A percentile compares a stretch with the other conserved stretches of the same genome.
Evolutionary conservation across 2,329 filamentous ascomycete genomes (phyloP).

Genomic region (Xylariaceae sp.): DNA sequence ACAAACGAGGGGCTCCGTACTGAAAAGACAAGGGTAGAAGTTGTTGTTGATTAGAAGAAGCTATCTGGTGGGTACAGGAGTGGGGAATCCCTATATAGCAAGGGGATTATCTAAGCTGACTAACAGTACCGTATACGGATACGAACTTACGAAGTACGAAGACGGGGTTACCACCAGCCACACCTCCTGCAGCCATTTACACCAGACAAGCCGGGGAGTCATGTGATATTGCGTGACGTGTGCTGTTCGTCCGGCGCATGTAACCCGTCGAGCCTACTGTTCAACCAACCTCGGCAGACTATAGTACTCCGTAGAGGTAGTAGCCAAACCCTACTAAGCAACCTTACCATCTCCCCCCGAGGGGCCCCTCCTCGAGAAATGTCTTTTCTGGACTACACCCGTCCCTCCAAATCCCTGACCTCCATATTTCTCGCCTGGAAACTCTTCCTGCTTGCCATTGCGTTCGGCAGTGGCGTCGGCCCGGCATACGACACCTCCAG

Average conservation of each 20-base stretch:
- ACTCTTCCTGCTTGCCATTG: constrained; percentile 56
- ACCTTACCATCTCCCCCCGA: neutral
- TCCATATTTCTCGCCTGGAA: constrained; percentile 62
- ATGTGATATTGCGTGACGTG: too few species aligned
- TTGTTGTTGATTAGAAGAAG: too few species aligned
- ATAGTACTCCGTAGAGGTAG: neutral
- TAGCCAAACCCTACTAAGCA: neutral
- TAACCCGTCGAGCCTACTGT: neutral
- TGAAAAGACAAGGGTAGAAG: too few species aligned
- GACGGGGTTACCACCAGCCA: neutral
- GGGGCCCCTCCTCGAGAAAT: constrained; percentile 15
- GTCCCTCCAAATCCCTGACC: constrained; percentile 28
- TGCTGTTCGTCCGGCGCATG: too few species aligned
- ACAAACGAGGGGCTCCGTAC: too few species aligned
- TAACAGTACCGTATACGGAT: too few species aligned
- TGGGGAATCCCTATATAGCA: too few species aligned
- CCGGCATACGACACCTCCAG: constrained; percentile 77
- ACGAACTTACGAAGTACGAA: too few species aligned
- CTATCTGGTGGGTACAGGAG: too few species aligned
- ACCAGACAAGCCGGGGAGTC: neutral
- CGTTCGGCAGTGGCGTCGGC: constrained; percentile 45
- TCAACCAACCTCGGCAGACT: neutral
- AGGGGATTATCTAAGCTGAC: too few species aligned
- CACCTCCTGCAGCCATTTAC: neutral
- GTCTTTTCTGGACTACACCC: constrained; percentile 17